phyloP scores from a whole-genome alignment of 257 asterid genomes.

The Ballota nigra region DNA sequence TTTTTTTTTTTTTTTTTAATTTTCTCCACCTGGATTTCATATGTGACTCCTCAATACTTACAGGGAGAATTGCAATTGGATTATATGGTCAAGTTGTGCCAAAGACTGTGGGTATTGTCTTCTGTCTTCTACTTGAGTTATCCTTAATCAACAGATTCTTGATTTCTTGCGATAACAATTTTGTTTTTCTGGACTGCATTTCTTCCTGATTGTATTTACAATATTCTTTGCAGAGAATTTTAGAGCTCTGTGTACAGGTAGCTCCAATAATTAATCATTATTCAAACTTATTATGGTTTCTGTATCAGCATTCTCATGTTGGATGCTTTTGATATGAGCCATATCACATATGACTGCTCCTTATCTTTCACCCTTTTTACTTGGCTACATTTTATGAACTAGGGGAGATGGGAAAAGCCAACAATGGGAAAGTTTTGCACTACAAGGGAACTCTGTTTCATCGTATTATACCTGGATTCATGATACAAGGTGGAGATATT shows the following conservation, averaged over 20 bases:
- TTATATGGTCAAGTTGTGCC: conserved; percentile 90
- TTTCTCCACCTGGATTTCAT: conserved; percentile 4
- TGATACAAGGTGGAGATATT: conserved; percentile 98
- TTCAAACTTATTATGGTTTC: neutral
- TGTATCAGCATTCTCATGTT: neutral
- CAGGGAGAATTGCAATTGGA: conserved; percentile 93
- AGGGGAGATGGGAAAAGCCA: conserved; percentile 90
- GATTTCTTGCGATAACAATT: neutral
- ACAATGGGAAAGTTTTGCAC: conserved; percentile 68
- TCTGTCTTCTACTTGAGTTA: conserved; percentile 24
- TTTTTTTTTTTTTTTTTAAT: neutral
- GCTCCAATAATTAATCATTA: conserved; percentile 16
- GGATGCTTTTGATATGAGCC: neutral
- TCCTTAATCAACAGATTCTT: neutral
- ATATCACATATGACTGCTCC: neutral
- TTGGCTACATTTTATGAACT: conserved; percentile 22
- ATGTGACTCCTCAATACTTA: conserved; percentile 22
- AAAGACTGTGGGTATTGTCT: conserved; percentile 78
- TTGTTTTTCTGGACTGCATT: neutral
- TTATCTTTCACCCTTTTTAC: conserved; percentile 2
- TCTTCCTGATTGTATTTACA: conserved; percentile 20
- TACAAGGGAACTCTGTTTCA: conserved; percentile 94
- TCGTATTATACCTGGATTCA: conserved; percentile 96
- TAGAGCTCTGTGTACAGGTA: conserved; percentile 99
- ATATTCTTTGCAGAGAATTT: conserved; percentile 75